Conservation (phyloP, 805 yeast genomes). For the Komagataella mondaviorum region DNA sequence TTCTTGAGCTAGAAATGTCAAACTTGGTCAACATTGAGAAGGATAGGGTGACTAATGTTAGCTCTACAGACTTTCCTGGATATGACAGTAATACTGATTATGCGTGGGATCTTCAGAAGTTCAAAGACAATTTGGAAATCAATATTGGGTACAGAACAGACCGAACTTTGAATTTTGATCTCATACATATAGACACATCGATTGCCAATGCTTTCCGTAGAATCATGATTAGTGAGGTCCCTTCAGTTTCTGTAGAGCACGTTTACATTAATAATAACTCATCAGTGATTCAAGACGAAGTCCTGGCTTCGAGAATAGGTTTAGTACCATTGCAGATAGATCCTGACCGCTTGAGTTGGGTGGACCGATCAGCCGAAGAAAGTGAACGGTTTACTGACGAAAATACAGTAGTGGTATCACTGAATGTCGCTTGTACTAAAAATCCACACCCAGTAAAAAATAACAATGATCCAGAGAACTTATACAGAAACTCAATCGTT, state of each 20-base stretch:
- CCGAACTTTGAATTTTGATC: slow-evolving; percentile 74
- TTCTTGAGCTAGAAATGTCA: slow-evolving; percentile 11
- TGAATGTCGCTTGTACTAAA: slow-evolving; percentile 73
- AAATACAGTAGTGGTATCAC: slow-evolving; percentile 75
- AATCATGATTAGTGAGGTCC: slow-evolving; percentile 94
- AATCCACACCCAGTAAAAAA: slow-evolving; percentile 74
- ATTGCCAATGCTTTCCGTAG: slow-evolving; percentile 94
- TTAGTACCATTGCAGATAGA: slow-evolving; percentile 81
- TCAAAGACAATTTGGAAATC: slow-evolving; percentile 54
- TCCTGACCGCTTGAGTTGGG: slow-evolving; percentile 83
- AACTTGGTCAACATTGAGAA: slow-evolving; percentile 78
- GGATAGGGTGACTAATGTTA: slow-evolving; percentile 82
- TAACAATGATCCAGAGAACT: slow-evolving; percentile 68
- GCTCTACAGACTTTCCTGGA: slow-evolving; percentile 90
- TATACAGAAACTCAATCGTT: slow-evolving; percentile 74
- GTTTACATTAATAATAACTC: slow-evolving; percentile 89
- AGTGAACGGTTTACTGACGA: slow-evolving; percentile 66
- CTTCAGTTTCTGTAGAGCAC: slow-evolving; percentile 89
- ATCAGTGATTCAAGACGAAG: slow-evolving; percentile 95
- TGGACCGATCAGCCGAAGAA: slow-evolving; percentile 50
- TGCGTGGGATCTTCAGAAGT: slow-evolving; percentile 77
- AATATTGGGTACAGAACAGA: slow-evolving; percentile 52
- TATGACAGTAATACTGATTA: slow-evolving; percentile 46
- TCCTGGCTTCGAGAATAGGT: slow-evolving; percentile 90
- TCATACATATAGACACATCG: slow-evolving; percentile 79